Percentiles rank a stretch among this genome's conserved stretches.
phyloP scores from a whole-genome alignment of 768 basidiomycete species.

The Lactarius hatsudake region DNA sequence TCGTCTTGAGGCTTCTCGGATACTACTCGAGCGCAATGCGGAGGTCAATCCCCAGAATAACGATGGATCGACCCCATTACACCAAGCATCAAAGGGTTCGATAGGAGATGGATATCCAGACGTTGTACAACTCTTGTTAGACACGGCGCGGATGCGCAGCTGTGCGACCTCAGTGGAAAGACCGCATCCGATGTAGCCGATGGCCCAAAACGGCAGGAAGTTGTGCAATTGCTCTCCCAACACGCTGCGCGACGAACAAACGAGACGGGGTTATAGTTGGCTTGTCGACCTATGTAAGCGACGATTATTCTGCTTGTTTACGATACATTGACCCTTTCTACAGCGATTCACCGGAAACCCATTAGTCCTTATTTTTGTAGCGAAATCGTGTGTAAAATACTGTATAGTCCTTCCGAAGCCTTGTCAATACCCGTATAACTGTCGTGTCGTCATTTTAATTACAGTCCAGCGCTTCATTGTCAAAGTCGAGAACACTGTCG shows the following conservation, averaged over 20 bases:
- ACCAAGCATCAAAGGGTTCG: no score
- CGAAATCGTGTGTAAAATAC: neutral
- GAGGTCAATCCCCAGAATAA: neutral
- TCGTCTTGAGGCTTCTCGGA: neutral
- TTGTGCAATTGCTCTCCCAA: neutral
- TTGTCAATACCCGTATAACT: neutral
- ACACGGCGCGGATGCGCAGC: neutral
- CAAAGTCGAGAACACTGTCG: neutral
- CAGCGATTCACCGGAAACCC: neutral
- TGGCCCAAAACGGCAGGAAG: neutral
- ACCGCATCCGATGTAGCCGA: neutral
- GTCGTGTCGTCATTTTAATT: neutral
- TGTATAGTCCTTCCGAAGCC: neutral
- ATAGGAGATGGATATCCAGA: no score
- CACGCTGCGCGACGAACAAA: neutral
- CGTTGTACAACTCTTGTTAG: neutral
- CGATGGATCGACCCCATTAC: neutral
- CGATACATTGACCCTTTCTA: neutral
- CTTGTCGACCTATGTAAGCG: neutral
- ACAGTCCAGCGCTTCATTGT: neutral
- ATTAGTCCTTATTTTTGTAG: neutral
- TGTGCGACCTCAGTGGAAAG: neutral
- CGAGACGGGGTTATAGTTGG: neutral
- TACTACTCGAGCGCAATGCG: neutral
- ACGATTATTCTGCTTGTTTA: neutral